A percentile compares a stretch with the other conserved stretches of the same genome.
phyloP scores from a whole-genome alignment of 352 stramenopile genomes.

The Pythium apleroticum region DNA sequence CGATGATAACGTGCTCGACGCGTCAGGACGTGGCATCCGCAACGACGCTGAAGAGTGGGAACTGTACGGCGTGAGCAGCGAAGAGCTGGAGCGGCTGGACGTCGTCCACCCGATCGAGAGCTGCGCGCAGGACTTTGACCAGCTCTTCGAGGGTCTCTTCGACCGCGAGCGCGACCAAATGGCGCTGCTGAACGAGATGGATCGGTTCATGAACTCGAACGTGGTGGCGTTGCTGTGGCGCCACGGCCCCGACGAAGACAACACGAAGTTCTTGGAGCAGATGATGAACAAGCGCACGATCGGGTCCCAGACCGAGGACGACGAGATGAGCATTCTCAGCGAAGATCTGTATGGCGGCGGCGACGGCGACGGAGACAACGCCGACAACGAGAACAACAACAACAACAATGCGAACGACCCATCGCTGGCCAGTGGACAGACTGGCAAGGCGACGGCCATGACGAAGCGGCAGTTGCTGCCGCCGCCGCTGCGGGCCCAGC shows the following conservation, averaged over 20 bases:
- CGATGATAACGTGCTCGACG: slow-evolving; percentile 22
- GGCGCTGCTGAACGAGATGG: slow-evolving; percentile 49
- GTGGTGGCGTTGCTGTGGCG: slow-evolving; percentile 67
- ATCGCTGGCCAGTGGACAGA: slow-evolving; percentile 17
- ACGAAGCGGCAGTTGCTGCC: slow-evolving; percentile 50
- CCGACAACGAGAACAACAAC: background rate
- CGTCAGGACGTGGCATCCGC: slow-evolving; percentile 18
- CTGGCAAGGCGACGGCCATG: slow-evolving; percentile 30
- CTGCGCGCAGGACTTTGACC: slow-evolving; percentile 55
- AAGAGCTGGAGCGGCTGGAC: slow-evolving; percentile 41
- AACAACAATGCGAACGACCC: background rate
- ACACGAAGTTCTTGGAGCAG: slow-evolving; percentile 52
- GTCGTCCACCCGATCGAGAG: slow-evolving; percentile 53
- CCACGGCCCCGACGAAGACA: slow-evolving; percentile 50
- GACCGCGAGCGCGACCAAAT: slow-evolving; percentile 42
- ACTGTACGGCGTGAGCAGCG: slow-evolving; percentile 40
- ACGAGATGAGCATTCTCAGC: slow-evolving; percentile 15
- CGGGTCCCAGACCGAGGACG: slow-evolving; percentile 41
- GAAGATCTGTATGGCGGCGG: slow-evolving; percentile 22
- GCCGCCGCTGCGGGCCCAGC: slow-evolving; percentile 45
- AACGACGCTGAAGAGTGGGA: slow-evolving; percentile 44
- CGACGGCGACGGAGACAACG: slow-evolving; percentile 22
- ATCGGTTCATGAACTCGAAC: slow-evolving; percentile 70
- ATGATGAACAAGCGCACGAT: slow-evolving; percentile 47
- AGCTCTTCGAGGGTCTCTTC: slow-evolving; percentile 48